Evolutionary conservation across 169 alveolate species (phyloP).

Genomic region (Plasmodium sp.): DNA sequence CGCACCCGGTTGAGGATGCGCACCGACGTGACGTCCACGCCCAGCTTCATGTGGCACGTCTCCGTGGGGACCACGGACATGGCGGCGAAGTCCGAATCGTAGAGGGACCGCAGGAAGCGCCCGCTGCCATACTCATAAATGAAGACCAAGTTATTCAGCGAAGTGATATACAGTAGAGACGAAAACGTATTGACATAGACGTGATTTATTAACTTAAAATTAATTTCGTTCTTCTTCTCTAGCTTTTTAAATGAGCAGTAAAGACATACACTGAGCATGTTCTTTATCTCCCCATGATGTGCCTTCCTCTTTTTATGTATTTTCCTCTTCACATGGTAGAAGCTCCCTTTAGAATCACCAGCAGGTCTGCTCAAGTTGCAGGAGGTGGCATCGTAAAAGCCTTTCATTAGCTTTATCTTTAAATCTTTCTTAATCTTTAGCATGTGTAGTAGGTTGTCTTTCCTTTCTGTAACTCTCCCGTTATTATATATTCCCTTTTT

Average conservation of each 20-base stretch:
- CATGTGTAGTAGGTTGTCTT: slow-evolving; percentile 5
- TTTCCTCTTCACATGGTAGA: not conserved
- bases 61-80: slow-evolving; percentile 10
- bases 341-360: not conserved
- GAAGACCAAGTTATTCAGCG: slow-evolving; percentile 19
- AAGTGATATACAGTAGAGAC: slow-evolving; percentile 36
- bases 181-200: slow-evolving; percentile 49
- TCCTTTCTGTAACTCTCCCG: slow-evolving; percentile 5
- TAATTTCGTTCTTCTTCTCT: slow-evolving; percentile 73
- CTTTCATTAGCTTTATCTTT: not conserved
- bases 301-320: not conserved
- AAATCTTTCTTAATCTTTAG: slow-evolving; percentile 20
- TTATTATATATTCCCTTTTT: not conserved
- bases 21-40: slow-evolving; percentile 16
- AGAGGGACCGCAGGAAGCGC: slow-evolving; percentile 10
- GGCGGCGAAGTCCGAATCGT: slow-evolving; percentile 26
- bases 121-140: slow-evolving; percentile 42
- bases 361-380: not conserved
- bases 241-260: slow-evolving; percentile 61
- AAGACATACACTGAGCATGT: slow-evolving; percentile 50
- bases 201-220: slow-evolving; percentile 60
- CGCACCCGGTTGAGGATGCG: slow-evolving; percentile 32
- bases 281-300: slow-evolving; percentile 3
- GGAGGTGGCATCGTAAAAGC: not conserved
- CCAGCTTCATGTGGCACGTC: slow-evolving; percentile 9